Percentiles rank a stretch among this genome's conserved stretches.
Conservation (phyloP, 805 yeast species). For the Wickerhamomyces subpelliculosus region DNA sequence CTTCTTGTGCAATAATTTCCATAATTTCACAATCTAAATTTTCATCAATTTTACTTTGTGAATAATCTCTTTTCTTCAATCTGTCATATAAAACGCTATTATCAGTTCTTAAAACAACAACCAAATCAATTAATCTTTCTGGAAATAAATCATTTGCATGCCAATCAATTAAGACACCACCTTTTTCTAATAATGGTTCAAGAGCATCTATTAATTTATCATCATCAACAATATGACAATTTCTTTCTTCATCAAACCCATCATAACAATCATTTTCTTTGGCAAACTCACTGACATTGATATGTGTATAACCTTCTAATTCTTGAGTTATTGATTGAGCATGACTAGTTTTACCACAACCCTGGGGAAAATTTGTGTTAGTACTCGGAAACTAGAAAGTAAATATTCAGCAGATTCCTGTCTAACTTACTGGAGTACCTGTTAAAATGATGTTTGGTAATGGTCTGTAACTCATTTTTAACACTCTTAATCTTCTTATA, state of each 20-base stretch:
- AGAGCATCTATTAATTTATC: conserved; percentile 77
- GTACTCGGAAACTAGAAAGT: conserved; percentile 20
- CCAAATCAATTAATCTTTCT: conserved; percentile 85
- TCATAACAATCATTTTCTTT: conserved; percentile 69
- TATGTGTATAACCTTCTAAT: conserved; percentile 38
- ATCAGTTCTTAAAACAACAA: conserved; percentile 79
- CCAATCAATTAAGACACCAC: conserved; percentile 95
- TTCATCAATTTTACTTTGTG: conserved; percentile 77
- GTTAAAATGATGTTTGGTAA: conserved; percentile 78
- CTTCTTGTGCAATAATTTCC: conserved; percentile 87
- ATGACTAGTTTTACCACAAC: conserved; percentile 82
- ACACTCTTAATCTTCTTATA: background rate
- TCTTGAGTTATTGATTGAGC: conserved; percentile 50
- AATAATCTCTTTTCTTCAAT: conserved; percentile 67
- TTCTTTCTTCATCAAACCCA: conserved; percentile 80
- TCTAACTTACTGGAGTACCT: conserved; percentile 87
- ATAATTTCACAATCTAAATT: conserved; percentile 95
- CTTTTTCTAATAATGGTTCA: conserved; percentile 71
- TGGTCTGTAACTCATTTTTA: conserved; percentile 7
- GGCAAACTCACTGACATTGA: conserved; percentile 77
- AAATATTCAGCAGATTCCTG: conserved; percentile 25
- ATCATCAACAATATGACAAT: conserved; percentile 87
- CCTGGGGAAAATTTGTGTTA: conserved; percentile 23
- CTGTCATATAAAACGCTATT: conserved; percentile 70
- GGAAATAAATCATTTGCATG: conserved; percentile 96